Percentiles rank a stretch among this genome's conserved stretches.
Conservation (phyloP, 75 land plant genomes). For the Chamaecyparis obtusa region DNA sequence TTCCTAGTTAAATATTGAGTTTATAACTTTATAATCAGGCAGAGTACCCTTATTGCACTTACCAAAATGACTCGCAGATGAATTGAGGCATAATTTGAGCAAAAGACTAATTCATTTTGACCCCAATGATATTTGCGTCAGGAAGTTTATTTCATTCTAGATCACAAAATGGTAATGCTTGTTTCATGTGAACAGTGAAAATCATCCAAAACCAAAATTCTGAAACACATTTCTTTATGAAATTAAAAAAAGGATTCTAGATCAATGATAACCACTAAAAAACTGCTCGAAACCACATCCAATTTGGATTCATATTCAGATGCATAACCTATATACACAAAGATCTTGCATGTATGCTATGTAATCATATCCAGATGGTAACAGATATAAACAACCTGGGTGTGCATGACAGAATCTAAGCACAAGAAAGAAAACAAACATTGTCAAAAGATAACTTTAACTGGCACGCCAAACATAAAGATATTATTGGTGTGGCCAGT, state of each 20-base stretch:
- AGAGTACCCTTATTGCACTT: background rate
- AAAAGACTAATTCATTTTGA: background rate
- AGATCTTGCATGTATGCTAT: background rate
- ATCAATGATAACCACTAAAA: background rate
- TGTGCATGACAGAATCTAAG: background rate
- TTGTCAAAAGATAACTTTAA: background rate
- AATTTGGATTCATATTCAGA: background rate
- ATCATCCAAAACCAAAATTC: conserved; percentile 1
- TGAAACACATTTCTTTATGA: background rate
- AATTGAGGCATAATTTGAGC: background rate
- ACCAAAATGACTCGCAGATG: background rate
- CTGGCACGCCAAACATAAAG: background rate
- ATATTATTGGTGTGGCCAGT: background rate
- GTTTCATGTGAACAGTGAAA: background rate
- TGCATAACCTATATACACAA: background rate
- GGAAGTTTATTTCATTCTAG: background rate
- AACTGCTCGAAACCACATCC: background rate
- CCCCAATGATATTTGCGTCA: background rate
- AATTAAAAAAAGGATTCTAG: background rate
- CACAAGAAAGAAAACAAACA: background rate
- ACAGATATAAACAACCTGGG: background rate
- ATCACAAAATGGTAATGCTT: background rate
- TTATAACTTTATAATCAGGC: background rate
- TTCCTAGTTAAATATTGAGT: background rate
- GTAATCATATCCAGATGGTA: background rate